phyloP scores from a whole-genome alignment of 345 rosid species.

The Euphorbia tirucalli region DNA sequence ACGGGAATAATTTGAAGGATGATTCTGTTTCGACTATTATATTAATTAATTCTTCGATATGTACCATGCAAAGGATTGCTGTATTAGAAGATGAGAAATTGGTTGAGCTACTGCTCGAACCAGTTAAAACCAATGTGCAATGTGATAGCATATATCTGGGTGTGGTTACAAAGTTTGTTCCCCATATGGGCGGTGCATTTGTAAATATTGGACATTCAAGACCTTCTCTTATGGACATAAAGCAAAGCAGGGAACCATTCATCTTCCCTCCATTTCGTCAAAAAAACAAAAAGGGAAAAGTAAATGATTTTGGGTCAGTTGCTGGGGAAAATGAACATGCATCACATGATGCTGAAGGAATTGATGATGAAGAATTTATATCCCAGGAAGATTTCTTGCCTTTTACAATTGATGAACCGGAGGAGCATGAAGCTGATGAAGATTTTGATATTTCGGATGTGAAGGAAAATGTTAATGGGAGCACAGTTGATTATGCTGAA shows the following conservation, averaged over 20 bases:
- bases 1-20: conserved; percentile 37
- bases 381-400: conserved; percentile 38
- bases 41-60: conserved; percentile 82
- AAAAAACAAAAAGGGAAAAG: conserved; percentile 42
- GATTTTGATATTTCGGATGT: conserved; percentile 59
- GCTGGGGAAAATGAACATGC: conserved; percentile 31
- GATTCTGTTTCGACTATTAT: conserved; percentile 58
- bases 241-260: conserved; percentile 72
- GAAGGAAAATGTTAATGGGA: conserved; percentile 53
- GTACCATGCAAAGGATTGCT: conserved; percentile 96
- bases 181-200: conserved; percentile 98
- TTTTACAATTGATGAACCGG: conserved; percentile 42
- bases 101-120: conserved; percentile 89
- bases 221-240: conserved; percentile 87
- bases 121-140: conserved; percentile 82
- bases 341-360: conserved; percentile 39
- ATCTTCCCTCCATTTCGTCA: conserved; percentile 81
- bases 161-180: conserved; percentile 75
- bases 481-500: conserved; percentile 47
- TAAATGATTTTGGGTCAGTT: conserved; percentile 37
- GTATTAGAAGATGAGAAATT: conserved; percentile 80
- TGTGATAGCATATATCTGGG: conserved; percentile 94
- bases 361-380: conserved; percentile 53
- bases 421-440: conserved; percentile 66
- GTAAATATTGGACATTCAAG: conserved; percentile 82